A percentile compares a stretch with the other conserved stretches of the same genome.
Evolutionary conservation across 2,329 filamentous ascomycete genomes (phyloP).

Genomic region (Atkinsonella hypoxylon): DNA sequence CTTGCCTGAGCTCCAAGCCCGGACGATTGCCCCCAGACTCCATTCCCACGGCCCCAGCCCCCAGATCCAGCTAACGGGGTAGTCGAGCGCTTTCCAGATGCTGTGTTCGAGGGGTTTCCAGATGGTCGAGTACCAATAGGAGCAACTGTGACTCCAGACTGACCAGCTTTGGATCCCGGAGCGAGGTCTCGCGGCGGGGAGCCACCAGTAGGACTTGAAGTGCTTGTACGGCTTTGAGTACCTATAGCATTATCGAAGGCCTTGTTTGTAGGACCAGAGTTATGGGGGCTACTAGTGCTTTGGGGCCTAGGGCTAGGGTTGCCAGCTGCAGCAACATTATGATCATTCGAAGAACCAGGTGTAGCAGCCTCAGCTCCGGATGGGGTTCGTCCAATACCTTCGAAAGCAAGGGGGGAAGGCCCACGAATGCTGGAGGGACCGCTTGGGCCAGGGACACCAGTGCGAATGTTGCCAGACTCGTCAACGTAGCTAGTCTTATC

Average conservation of each 20-base stretch:
- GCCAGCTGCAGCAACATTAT: conserved; percentile 26
- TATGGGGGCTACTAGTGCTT: conserved; percentile 75
- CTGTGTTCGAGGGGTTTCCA: conserved; percentile 35
- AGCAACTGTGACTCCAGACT: conserved; percentile 56
- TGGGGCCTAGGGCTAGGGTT: conserved; percentile 55
- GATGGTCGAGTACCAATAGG: conserved; percentile 87
- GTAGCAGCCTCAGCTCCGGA: conserved; percentile 24
- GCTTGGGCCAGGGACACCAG: conserved; percentile 54
- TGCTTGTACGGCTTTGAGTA: conserved; percentile 62
- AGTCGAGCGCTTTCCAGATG: conserved; percentile 64
- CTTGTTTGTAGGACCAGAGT: conserved; percentile 41
- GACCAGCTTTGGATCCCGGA: conserved; percentile 39
- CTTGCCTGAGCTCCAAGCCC: conserved; percentile 79
- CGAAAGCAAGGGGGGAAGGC: conserved; percentile 69
- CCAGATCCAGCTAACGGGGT: conserved; percentile 85
- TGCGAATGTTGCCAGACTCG: conserved; percentile 50
- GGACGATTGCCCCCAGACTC: conserved; percentile 76
- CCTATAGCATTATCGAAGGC: conserved; percentile 47
- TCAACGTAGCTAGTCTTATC: conserved; percentile 56
- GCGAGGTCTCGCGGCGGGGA: conserved; percentile 62
- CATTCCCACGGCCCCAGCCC: conserved; percentile 69
- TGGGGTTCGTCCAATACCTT: conserved; percentile 36
- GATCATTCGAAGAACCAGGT: conserved; percentile 29
- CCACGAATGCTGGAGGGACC: conserved; percentile 56
- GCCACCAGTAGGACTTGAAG: conserved; percentile 67